phyloP scores from a whole-genome alignment of 73 alveolate genomes.

The Paramecium bursaria region DNA sequence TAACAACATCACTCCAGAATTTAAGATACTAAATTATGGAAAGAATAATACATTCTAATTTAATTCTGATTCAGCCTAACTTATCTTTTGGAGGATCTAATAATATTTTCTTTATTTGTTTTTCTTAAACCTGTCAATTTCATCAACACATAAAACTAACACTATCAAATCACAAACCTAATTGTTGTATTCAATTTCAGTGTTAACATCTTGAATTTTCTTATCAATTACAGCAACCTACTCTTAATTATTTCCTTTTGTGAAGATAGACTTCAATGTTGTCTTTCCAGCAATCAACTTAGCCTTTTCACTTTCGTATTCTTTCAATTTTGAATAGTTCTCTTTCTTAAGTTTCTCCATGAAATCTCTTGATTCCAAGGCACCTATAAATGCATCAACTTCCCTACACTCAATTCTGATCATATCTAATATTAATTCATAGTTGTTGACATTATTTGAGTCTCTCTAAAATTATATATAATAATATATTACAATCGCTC shows the following conservation, averaged over 20 bases:
- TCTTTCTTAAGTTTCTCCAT: constrained; percentile 36
- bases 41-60: constrained; percentile 14
- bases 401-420: constrained; percentile 68
- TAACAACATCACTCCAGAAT: constrained; percentile 46
- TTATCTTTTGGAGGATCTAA: constrained; percentile 54
- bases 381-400: constrained; percentile 67
- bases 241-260: constrained; percentile 66
- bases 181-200: constrained; percentile 42
- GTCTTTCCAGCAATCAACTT: constrained; percentile 69
- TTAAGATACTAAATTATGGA: constrained; percentile 8
- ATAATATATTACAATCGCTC: constrained; percentile 39
- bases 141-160: constrained; percentile 49
- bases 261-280: constrained; percentile 61
- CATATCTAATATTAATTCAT: constrained; percentile 55
- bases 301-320: constrained; percentile 43
- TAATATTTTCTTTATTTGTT: constrained; percentile 66
- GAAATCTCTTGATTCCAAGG: constrained; percentile 50
- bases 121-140: constrained; percentile 65
- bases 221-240: constrained; percentile 54
- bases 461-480: constrained; percentile 12
- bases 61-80: constrained; percentile 32
- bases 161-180: constrained; percentile 45
- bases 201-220: constrained; percentile 56
- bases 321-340: constrained; percentile 48
- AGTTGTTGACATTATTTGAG: constrained; percentile 21